phyloP scores from a whole-genome alignment of 1,284 basidiomycete genomes.

The Cystobasidiaceae sp. region DNA sequence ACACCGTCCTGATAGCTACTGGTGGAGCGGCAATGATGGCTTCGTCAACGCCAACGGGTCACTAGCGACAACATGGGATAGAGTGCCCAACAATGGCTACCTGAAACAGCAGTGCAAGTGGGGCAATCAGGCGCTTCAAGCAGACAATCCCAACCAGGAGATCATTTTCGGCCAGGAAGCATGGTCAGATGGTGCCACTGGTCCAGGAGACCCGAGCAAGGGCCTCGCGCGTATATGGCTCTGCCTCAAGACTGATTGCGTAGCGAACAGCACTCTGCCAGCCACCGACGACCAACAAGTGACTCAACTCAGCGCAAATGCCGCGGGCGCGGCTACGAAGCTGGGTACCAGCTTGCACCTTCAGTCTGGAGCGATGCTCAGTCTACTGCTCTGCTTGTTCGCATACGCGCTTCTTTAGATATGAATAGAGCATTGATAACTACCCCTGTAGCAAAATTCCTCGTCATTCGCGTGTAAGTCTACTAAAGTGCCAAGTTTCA shows the following conservation, averaged over 20 bases:
- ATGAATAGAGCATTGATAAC: no score
- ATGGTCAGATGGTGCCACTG: constrained; percentile 28
- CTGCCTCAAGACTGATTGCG: constrained; percentile 17
- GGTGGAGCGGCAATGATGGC: constrained; percentile 21
- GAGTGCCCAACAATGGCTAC: constrained; percentile 16
- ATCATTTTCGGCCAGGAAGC: constrained; percentile 21
- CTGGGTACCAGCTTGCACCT: no score
- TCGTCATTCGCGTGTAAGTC: no score
- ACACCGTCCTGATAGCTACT: not conserved
- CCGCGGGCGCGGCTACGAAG: no score
- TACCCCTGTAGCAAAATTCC: no score
- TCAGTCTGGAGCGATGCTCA: no score
- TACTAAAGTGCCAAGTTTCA: no score
- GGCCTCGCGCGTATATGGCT: constrained; percentile 15
- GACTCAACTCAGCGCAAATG: no score
- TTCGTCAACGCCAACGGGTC: constrained; percentile 20
- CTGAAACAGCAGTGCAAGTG: constrained; percentile 26
- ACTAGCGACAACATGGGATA: not conserved
- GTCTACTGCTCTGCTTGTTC: no score
- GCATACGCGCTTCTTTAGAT: no score
- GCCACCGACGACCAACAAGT: constrained; percentile 11
- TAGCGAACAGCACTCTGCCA: constrained; percentile 21
- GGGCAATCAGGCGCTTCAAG: constrained; percentile 22
- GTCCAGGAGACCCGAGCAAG: constrained; percentile 24
- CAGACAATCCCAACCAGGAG: constrained; percentile 7